Percentiles rank a stretch among this genome's conserved stretches.
These are phyloP conservation scores for Rhizoctonia solani DNA, from an alignment of 1,284 basidiomycete genomes.

Conservation along the genomic window DNA sequence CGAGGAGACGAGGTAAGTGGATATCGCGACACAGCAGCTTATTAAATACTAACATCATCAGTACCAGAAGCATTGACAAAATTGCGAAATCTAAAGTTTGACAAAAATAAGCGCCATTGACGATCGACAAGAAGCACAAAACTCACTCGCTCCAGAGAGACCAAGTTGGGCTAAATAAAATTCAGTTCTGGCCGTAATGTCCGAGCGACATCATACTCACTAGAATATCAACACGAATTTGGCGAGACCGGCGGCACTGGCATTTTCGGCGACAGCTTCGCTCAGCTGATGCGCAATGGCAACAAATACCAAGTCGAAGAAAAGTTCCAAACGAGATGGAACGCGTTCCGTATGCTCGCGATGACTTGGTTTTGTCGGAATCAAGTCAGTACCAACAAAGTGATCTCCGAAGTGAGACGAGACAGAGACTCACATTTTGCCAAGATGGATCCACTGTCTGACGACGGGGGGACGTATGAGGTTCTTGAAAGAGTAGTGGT, in stretches of 20 bases:
- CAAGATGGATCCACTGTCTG: slow-evolving; percentile 21
- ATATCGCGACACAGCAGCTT: background rate
- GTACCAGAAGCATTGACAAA: slow-evolving; percentile 46
- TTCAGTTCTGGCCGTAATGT: background rate
- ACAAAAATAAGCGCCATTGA: background rate
- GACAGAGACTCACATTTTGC: slow-evolving; percentile 20
- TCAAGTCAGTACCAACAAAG: too few species aligned
- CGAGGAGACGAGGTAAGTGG: background rate
- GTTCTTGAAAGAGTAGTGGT: background rate
- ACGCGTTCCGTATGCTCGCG: slow-evolving; percentile 29
- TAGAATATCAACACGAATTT: slow-evolving; percentile 42
- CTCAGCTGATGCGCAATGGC: slow-evolving; percentile 50
- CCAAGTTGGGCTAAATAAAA: slow-evolving; percentile 44
- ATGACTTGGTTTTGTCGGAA: slow-evolving; percentile 3
- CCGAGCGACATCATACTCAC: slow-evolving; percentile 1
- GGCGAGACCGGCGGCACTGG: slow-evolving; percentile 39
- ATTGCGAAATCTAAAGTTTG: slow-evolving; percentile 43
- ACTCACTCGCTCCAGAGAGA: slow-evolving; percentile 47
- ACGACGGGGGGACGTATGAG: slow-evolving; percentile 14
- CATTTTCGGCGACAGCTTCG: slow-evolving; percentile 43
- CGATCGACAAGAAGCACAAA: background rate
- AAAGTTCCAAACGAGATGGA: slow-evolving; percentile 46
- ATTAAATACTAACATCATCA: slow-evolving; percentile 46
- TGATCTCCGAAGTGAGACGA: background rate
- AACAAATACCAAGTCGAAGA: slow-evolving; percentile 50